A percentile compares a stretch with the other conserved stretches of the same genome.
These are phyloP conservation scores for Rhynchospora tenuis DNA, from an alignment of 176 grass and related monocot species.

Conservation along the genomic window DNA sequence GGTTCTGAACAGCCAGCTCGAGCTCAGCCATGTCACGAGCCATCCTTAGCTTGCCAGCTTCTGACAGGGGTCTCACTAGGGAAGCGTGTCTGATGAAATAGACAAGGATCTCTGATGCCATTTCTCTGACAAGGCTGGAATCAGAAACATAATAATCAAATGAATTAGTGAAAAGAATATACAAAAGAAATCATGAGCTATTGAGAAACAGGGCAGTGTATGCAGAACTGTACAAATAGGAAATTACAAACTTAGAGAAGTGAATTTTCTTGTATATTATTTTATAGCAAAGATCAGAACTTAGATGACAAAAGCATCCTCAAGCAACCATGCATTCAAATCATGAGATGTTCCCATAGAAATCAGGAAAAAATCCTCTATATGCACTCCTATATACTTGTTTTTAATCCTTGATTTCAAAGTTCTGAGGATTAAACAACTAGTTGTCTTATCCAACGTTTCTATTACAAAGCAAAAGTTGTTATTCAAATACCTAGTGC, in stretches of 20 bases:
- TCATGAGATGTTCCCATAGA: background rate
- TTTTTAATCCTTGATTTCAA: background rate
- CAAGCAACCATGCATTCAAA: background rate
- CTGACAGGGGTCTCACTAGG: constrained; percentile 91
- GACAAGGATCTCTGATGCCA: constrained; percentile 89
- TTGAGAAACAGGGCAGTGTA: background rate
- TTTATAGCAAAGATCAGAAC: background rate
- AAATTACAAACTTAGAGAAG: background rate
- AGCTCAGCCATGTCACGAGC: constrained; percentile 97
- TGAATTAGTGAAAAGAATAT: background rate
- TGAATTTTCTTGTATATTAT: background rate
- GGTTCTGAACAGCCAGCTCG: constrained; percentile 86
- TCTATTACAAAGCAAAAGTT: background rate
- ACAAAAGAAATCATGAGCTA: background rate
- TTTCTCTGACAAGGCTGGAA: constrained; percentile 62
- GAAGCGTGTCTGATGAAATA: constrained; percentile 97
- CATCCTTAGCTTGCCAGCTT: constrained; percentile 91
- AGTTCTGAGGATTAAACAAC: background rate
- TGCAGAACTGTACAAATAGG: background rate
- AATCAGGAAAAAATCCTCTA: background rate
- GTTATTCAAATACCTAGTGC: constrained; percentile 35
- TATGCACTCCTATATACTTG: background rate
- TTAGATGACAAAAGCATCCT: background rate
- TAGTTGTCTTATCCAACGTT: background rate
- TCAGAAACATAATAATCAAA: constrained; percentile 1